Conservation (phyloP, 169 alveolate genomes). For the Babesia divergens region DNA sequence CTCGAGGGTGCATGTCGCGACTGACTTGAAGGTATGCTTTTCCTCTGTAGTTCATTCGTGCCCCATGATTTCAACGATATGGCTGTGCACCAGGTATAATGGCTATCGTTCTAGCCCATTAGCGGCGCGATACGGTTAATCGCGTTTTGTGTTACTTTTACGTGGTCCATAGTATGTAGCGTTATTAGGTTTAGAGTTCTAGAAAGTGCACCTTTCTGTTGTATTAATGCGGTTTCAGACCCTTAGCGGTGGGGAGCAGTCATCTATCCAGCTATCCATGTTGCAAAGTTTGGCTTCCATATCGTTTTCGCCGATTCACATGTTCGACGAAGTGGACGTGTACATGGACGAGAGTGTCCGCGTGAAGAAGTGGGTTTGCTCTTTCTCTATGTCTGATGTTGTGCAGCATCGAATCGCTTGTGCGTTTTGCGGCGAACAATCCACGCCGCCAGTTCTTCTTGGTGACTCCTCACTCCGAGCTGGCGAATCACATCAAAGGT, state of each 20-base stretch:
- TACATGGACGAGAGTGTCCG: conserved; percentile 67
- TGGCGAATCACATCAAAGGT: conserved; percentile 63
- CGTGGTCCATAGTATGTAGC: no score
- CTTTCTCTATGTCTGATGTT: neutral
- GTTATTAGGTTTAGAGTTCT: no score
- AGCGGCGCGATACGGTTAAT: no score
- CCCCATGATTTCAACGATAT: no score
- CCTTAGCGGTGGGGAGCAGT: conserved; percentile 66
- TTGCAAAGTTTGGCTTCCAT: conserved; percentile 61
- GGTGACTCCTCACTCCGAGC: conserved; percentile 63
- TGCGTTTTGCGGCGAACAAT: conserved; percentile 47
- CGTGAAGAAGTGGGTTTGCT: conserved; percentile 32
- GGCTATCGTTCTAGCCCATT: no score
- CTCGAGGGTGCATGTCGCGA: conserved; percentile 52
- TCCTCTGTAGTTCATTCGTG: no score
- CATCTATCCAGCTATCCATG: conserved; percentile 64
- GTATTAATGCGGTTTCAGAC: no score
- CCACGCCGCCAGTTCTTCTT: conserved; percentile 56
- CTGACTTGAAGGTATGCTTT: conserved; percentile 48
- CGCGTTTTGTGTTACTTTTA: no score
- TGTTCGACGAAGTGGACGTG: conserved; percentile 66
- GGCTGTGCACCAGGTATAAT: no score
- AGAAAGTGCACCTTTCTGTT: no score
- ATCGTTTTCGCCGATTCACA: conserved; percentile 61
- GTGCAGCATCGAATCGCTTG: conserved; percentile 56